Evolutionary conservation across 768 basidiomycete genomes (phyloP).

Genomic region (Agrocybe chaxingu): DNA sequence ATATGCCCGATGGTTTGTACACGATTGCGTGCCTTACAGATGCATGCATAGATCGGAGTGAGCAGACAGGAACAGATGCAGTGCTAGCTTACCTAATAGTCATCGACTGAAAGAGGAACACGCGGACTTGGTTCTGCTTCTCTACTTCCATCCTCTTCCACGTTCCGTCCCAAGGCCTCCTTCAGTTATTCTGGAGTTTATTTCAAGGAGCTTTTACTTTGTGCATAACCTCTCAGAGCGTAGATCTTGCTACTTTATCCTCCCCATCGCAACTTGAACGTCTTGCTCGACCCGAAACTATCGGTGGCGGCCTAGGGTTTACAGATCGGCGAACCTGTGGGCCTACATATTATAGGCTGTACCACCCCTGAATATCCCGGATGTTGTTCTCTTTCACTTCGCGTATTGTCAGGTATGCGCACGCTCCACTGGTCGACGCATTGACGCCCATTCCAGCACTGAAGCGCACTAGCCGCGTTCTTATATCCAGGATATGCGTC

Average conservation of each 20-base stretch:
- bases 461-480: conserved; percentile 72
- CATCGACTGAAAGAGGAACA: conserved; percentile 8
- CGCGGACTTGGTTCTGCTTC: conserved; percentile 10
- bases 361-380: background rate
- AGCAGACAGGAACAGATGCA: too few species aligned
- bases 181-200: background rate
- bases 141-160: background rate
- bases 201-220: background rate
- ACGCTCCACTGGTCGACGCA: background rate
- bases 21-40: too few species aligned
- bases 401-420: conserved; percentile 42
- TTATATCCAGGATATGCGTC: conserved; percentile 94
- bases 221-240: background rate
- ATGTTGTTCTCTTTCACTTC: conserved; percentile 53
- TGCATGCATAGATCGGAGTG: too few species aligned
- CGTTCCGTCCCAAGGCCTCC: background rate
- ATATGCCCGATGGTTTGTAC: too few species aligned
- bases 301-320: too few species aligned
- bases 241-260: background rate
- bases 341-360: background rate
- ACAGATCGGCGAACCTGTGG: background rate
- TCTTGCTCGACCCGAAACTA: background rate
- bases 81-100: too few species aligned
- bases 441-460: background rate
- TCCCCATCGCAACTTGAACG: background rate